Base-by-base conservation (phyloP, 352 stramenopile species). In the Pythium oligandrum region DNA sequence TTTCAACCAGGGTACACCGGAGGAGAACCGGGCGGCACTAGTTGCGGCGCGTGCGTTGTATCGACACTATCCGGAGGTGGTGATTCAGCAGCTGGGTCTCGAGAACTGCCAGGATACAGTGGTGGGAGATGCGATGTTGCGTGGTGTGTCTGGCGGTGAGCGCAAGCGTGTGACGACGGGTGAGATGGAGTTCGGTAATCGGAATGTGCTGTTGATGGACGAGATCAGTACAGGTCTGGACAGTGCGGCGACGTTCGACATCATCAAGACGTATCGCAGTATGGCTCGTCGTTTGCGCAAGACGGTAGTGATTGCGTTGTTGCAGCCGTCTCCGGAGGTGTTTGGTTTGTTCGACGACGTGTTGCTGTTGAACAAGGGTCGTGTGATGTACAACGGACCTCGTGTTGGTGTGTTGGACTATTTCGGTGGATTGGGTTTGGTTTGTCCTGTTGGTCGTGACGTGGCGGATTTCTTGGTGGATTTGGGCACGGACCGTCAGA, bases 181-280 rank as follows among this genome's bases (percentile, higher is more conserved):
- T 7, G 73, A 88, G 72, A 97, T 98, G 77, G 65, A 86, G 33
- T 80, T 90, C 39, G 66, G 68, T n/a, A 57, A 71, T 43, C 72
- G 75, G 59, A 74, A 66, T 12, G 73, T 97, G 9, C 44, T 78
- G 6, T 71, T 93, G 44, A 80, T 84, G 61, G 91, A 98, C 64
- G 83, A 96, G 69, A 96, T 98, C 61, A 90, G 71, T 44, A 98
- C 89, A 35, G 93, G 93, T 2, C 72, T 98, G 7, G 91, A 98
- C 71, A 85, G 78, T 38, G 79, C 86, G 1, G 92, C 88, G 4
- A 96, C 90, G 3, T 96, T 75, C 59, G 90, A 97, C 58, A 97
- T 98, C 61, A 70, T 88, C 58, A 64, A 59, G 40, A 64, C 44
- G 12, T 48, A 96, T 7, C 62, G 52, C 30, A 59, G 70, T 60